A percentile compares a stretch with the other conserved stretches of the same genome.
phyloP scores from a whole-genome alignment of 2,329 filamentous ascomycete species.

The Zymoseptoria tritici region DNA sequence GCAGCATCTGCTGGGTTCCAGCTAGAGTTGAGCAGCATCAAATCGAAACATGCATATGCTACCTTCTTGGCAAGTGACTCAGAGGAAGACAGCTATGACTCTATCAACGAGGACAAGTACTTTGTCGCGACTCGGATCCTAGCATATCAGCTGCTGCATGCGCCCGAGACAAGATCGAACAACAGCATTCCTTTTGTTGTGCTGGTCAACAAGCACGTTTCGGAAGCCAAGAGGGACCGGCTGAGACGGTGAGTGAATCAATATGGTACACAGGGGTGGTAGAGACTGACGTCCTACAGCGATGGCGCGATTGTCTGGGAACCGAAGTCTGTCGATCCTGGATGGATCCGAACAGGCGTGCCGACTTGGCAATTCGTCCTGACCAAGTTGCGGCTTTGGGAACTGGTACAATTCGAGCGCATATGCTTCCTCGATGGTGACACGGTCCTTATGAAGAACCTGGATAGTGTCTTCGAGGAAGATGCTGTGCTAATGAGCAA shows the following conservation, averaged over 20 bases:
- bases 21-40: neutral
- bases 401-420: slow-evolving; percentile 31
- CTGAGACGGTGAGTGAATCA: slow-evolving; percentile 7
- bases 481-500: slow-evolving; percentile 16
- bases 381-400: slow-evolving; percentile 34
- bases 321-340: slow-evolving; percentile 1
- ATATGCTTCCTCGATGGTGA: slow-evolving; percentile 32
- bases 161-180: slow-evolving; percentile 21
- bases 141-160: slow-evolving; percentile 27
- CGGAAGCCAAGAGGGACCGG: slow-evolving; percentile 20
- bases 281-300: neutral
- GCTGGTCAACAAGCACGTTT: slow-evolving; percentile 23
- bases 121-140: slow-evolving; percentile 26
- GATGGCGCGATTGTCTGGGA: neutral
- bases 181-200: slow-evolving; percentile 26
- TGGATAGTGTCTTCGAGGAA: slow-evolving; percentile 30
- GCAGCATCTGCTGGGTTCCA: neutral
- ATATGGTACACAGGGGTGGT: neutral
- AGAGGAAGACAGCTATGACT: slow-evolving; percentile 7
- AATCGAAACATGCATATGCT: slow-evolving; percentile 22
- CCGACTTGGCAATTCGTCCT: slow-evolving; percentile 29
- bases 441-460: slow-evolving; percentile 14
- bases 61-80: slow-evolving; percentile 22
- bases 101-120: slow-evolving; percentile 22
- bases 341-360: slow-evolving; percentile 1